Conservation (phyloP, 2,329 filamentous ascomycete genomes). For the Colletotrichum chlorophyti region DNA sequence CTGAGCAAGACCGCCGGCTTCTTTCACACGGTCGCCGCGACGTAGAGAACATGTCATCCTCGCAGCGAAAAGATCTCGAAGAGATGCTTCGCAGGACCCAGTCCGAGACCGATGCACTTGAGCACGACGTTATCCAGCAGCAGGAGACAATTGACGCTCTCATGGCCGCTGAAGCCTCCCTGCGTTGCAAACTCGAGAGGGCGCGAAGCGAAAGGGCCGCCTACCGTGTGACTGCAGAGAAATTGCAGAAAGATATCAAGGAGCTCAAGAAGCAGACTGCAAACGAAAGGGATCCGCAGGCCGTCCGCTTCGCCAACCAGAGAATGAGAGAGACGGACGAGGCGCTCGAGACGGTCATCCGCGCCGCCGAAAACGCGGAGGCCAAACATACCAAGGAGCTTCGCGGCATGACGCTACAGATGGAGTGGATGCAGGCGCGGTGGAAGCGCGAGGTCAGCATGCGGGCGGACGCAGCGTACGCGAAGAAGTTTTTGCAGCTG, state of each 20-base stretch:
- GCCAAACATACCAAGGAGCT: slow-evolving; percentile 77
- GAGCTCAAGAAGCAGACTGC: slow-evolving; percentile 49
- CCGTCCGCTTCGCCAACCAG: slow-evolving; percentile 37
- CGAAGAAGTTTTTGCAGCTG: slow-evolving; percentile 83
- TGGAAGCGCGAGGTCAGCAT: slow-evolving; percentile 83
- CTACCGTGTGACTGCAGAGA: slow-evolving; percentile 61
- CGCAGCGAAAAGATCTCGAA: slow-evolving; percentile 63
- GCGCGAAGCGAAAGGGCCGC: slow-evolving; percentile 70
- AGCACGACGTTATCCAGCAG: slow-evolving; percentile 74
- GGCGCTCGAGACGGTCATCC: slow-evolving; percentile 65
- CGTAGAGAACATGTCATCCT: slow-evolving; percentile 34
- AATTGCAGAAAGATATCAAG: slow-evolving; percentile 59
- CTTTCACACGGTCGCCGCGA: slow-evolving; percentile 33
- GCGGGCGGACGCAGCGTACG: slow-evolving; percentile 80
- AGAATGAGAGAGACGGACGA: slow-evolving; percentile 49
- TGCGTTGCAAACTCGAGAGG: slow-evolving; percentile 73
- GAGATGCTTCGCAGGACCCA: slow-evolving; percentile 67
- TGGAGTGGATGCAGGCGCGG: slow-evolving; percentile 86
- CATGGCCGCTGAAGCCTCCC: slow-evolving; percentile 61
- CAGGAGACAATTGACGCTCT: slow-evolving; percentile 68
- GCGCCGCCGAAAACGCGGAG: slow-evolving; percentile 67
- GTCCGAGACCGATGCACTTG: slow-evolving; percentile 71
- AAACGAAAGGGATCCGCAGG: slow-evolving; percentile 37
- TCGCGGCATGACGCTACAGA: slow-evolving; percentile 84
- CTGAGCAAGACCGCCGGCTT: slow-evolving; percentile 52